Conservation (phyloP, 495 filamentous ascomycete species). For the Daldinia loculata region DNA sequence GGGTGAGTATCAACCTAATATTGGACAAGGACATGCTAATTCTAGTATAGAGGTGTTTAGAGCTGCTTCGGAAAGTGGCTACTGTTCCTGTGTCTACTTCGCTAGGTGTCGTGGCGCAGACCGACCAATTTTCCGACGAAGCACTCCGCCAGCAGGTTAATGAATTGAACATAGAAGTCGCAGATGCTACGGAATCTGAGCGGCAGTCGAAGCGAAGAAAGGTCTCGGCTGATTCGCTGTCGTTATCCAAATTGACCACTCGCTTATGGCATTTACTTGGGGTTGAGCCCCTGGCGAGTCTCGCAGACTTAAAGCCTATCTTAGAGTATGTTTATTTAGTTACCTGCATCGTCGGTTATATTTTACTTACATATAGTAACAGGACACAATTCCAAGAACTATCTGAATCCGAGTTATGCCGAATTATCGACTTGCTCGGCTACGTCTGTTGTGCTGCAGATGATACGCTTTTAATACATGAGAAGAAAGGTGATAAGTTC, state of each 20-base stretch:
- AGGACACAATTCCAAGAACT: constrained; percentile 45
- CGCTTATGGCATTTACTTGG: constrained; percentile 41
- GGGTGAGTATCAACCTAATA: constrained; percentile 41
- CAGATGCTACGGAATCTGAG: constrained; percentile 24
- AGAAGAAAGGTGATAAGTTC: constrained; percentile 5
- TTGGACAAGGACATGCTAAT: constrained; percentile 32
- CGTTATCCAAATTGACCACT: constrained; percentile 25
- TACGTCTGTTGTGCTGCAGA: constrained; percentile 51
- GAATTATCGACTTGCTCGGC: constrained; percentile 47
- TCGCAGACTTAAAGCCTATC: constrained; percentile 29
- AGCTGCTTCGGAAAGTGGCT: constrained; percentile 43
- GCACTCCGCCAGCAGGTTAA: constrained; percentile 41
- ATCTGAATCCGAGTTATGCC: constrained; percentile 44
- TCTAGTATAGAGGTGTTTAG: constrained; percentile 43
- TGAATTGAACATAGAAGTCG: constrained; percentile 26
- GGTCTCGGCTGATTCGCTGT: constrained; percentile 23
- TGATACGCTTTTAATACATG: constrained; percentile 38
- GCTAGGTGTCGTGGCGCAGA: constrained; percentile 17
- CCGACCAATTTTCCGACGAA: constrained; percentile 44
- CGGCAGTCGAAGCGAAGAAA: constrained; percentile 49
- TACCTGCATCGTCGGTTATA: not conserved
- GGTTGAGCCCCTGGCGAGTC: constrained; percentile 16
- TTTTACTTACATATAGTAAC: constrained; percentile 22
- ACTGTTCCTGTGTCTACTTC: constrained; percentile 22
- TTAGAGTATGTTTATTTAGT: constrained; percentile 46